These are phyloP conservation scores for Macrotyloma uniflorum DNA, from an alignment of 306 rosid genomes.

Conservation along the genomic window DNA sequence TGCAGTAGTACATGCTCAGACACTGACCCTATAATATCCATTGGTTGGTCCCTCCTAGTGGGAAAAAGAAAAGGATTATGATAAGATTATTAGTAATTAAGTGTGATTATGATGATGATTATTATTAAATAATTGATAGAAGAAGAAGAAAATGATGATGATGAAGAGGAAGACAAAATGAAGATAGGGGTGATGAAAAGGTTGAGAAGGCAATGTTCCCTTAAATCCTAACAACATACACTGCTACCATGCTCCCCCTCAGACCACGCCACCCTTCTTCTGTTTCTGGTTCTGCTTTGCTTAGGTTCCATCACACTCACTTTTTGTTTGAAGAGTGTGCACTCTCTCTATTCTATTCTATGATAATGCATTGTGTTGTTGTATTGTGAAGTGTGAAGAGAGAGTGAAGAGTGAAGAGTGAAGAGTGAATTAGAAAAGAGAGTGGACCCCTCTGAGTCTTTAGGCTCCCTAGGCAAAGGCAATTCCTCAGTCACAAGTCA, in stretches of 20 bases:
- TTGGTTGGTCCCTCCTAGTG: neutral
- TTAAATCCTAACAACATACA: slow-evolving; percentile 50
- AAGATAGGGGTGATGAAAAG: slow-evolving; percentile 46
- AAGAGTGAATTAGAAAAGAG: too few relatives aligned
- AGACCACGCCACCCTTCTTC: slow-evolving; percentile 53
- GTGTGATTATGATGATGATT: too few relatives aligned
- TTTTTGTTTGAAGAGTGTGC: slow-evolving; percentile 41
- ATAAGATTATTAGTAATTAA: too few relatives aligned
- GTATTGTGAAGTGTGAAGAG: too few relatives aligned
- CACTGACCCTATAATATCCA: neutral
- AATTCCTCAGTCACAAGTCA: neutral
- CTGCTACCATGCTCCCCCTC: slow-evolving; percentile 58
- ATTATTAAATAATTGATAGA: neutral
- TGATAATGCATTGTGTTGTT: too few relatives aligned
- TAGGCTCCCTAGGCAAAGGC: neutral
- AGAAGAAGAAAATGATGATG: too few relatives aligned
- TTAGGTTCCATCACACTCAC: slow-evolving; percentile 48
- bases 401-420: too few relatives aligned
- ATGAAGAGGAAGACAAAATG: slow-evolving; percentile 52
- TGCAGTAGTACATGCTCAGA: neutral
- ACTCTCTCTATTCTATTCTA: neutral
- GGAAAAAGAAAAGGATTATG: neutral
- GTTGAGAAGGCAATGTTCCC: slow-evolving; percentile 68
- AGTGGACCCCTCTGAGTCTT: too few relatives aligned
- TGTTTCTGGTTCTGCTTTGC: neutral